Base-by-base conservation (phyloP, 2,329 filamentous ascomycete species). In the Pseudocercospora crystallina region DNA sequence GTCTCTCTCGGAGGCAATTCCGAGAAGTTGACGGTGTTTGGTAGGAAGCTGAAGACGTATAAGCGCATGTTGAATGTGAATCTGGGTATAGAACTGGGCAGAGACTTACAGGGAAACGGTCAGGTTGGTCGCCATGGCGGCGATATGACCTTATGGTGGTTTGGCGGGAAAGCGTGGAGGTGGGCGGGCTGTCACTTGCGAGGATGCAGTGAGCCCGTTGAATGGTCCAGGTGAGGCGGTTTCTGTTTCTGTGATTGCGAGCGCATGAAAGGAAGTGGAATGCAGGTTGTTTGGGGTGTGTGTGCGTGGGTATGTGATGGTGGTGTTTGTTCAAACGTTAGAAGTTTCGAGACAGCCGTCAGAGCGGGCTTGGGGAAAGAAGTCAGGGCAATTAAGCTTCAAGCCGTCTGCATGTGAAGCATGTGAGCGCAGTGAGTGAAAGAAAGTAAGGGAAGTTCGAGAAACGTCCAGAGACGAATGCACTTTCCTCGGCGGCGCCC, bases 11-110 rank as follows among this genome's bases (percentile, higher is more conserved):
- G 44, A 32, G 51, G 53, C 81, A 49, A 88, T 61, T 85, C 85
- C 47, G 75, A 67, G 70, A 97, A 97, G 70, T 95, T 85, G 65
- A 96, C 79, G 35, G 92, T 97, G 70, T 95, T 91, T 31, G 92
- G 92, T 32, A 96, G 81, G 68, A 96, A 96, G 50, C 91, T 96
- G 67, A 2, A 11, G 5, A 15, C 10, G 13, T 12, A 45, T 48
- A 13, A 41, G 30, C 12, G 35, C 8, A 36, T 43, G 26, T 43
- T 20, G 31, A 36, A 7, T 15, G 4, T 2, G 15, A 17, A 14
- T 1, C 8, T 2, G 14, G 3, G 8, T 32, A 36, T 29, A 13
- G 14, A 12, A n/a, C n/a, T 14, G 13, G 7, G 13, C 2, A 14
- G 8, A 29, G 4, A 64, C 67, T 64, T 59, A 70, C 67, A 70